These are phyloP conservation scores for Fusarium concolor DNA, from an alignment of 2,329 filamentous ascomycete genomes.

Conservation along the genomic window DNA sequence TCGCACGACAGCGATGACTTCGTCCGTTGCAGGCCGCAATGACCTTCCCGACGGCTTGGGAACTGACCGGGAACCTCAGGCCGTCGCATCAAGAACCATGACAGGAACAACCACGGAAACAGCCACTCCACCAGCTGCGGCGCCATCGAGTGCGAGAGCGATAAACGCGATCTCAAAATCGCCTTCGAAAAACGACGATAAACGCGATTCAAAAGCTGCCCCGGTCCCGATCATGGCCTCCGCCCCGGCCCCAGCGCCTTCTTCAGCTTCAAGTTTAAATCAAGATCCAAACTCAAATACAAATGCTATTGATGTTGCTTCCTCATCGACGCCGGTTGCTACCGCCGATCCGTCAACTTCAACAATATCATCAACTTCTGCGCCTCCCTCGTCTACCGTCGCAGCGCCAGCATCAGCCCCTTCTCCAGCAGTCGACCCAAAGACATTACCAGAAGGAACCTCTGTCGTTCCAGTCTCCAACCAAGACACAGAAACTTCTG, in stretches of 20 bases:
- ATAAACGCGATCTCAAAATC: slow-evolving; percentile 27
- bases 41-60: slow-evolving; percentile 41
- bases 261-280: slow-evolving; percentile 6
- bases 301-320: slow-evolving; percentile 10
- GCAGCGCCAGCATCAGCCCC: slow-evolving; percentile 8
- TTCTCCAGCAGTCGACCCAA: slow-evolving; percentile 12
- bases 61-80: slow-evolving; percentile 40
- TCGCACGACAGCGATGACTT: slow-evolving; percentile 69
- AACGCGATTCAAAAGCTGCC: slow-evolving; percentile 28
- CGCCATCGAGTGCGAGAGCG: slow-evolving; percentile 26
- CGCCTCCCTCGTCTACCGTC: slow-evolving; percentile 14
- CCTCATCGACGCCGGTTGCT: background rate
- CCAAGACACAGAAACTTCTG: slow-evolving; percentile 16
- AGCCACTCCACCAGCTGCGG: slow-evolving; percentile 11
- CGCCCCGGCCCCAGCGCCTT: background rate
- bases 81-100: slow-evolving; percentile 37
- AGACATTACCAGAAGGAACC: slow-evolving; percentile 9
- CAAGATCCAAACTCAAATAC: slow-evolving; percentile 7
- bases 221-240: slow-evolving; percentile 7
- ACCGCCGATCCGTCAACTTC: slow-evolving; percentile 19
- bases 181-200: slow-evolving; percentile 26
- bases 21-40: slow-evolving; percentile 61
- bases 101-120: slow-evolving; percentile 15
- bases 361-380: slow-evolving; percentile 25
- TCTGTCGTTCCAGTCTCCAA: slow-evolving; percentile 14